Percentiles rank a stretch among this genome's conserved stretches.
These are phyloP conservation scores for Pelargonium nanum DNA, from an alignment of 345 rosid genomes.

Conservation along the genomic window DNA sequence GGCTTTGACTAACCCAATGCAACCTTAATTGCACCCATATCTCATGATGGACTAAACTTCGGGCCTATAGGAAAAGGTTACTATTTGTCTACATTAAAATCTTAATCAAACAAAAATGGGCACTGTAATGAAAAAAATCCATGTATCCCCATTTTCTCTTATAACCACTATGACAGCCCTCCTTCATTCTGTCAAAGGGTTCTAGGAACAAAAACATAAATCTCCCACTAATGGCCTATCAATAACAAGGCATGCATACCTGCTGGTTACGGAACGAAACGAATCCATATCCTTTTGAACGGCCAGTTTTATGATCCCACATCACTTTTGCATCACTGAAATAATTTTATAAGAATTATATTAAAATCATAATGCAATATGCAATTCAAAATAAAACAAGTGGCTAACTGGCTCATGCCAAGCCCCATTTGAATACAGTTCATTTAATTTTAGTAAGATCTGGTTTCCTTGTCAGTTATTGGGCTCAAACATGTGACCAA, in stretches of 20 bases:
- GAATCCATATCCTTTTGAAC: constrained; percentile 95
- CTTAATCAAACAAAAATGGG: too few relatives aligned
- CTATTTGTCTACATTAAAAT: too few relatives aligned
- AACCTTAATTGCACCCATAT: neutral
- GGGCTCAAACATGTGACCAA: neutral
- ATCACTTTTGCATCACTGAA: constrained; percentile 85
- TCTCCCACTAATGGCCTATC: neutral
- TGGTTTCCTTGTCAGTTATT: neutral
- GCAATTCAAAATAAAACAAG: neutral
- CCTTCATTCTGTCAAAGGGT: too few relatives aligned
- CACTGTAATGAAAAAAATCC: too few relatives aligned
- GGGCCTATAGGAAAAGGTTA: too few relatives aligned
- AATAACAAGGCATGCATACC: constrained; percentile 22
- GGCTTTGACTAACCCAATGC: too few relatives aligned
- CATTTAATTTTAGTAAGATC: neutral
- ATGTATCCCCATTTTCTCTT: too few relatives aligned
- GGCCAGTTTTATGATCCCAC: constrained; percentile 99
- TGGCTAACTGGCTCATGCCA: too few relatives aligned
- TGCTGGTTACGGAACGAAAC: constrained; percentile 94
- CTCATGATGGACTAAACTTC: too few relatives aligned
- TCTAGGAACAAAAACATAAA: neutral
- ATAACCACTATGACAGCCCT: too few relatives aligned
- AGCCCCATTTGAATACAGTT: too few relatives aligned
- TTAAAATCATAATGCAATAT: too few relatives aligned
- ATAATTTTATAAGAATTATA: constrained; percentile 5